These are phyloP conservation scores for Tolypocladium amazonense DNA, from an alignment of 2,329 filamentous ascomycete species.

Conservation along the genomic window DNA sequence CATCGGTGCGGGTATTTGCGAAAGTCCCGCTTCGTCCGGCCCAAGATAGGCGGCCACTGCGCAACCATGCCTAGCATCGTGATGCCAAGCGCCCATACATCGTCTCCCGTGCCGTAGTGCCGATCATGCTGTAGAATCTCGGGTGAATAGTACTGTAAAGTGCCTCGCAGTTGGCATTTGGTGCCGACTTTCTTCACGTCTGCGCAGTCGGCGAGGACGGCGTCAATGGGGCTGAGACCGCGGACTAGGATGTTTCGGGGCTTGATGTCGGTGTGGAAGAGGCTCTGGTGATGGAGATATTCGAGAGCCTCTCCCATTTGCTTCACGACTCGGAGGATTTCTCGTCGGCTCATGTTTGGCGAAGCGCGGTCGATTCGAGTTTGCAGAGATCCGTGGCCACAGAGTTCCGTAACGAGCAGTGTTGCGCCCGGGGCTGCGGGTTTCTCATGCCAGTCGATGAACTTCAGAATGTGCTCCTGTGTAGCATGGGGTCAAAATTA, in stretches of 20 bases:
- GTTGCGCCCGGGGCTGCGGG: constrained; percentile 4
- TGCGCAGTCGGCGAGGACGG: constrained; percentile 20
- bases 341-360: constrained; percentile 6
- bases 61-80: constrained; percentile 18
- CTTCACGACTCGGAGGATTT: constrained; percentile 9
- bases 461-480: constrained; percentile 17
- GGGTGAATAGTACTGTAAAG: constrained; percentile 18
- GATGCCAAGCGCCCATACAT: constrained; percentile 23
- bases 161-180: constrained; percentile 11
- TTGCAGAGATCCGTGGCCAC: constrained; percentile 16
- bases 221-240: constrained; percentile 13
- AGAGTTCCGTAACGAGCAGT: constrained; percentile 21
- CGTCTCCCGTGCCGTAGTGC: constrained; percentile 15
- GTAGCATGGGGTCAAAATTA: neutral
- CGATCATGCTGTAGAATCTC: constrained; percentile 10
- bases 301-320: constrained; percentile 15
- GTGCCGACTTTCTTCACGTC: constrained; percentile 12
- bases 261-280: constrained; percentile 21
- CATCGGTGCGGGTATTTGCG: constrained; percentile 14
- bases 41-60: constrained; percentile 14
- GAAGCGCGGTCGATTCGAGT: constrained; percentile 12
- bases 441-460: constrained; percentile 16
- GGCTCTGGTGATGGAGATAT: constrained; percentile 13
- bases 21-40: constrained; percentile 6
- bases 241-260: constrained; percentile 20